Conservation (phyloP, 2,329 filamentous ascomycete genomes). For the Massarina eburnea region DNA sequence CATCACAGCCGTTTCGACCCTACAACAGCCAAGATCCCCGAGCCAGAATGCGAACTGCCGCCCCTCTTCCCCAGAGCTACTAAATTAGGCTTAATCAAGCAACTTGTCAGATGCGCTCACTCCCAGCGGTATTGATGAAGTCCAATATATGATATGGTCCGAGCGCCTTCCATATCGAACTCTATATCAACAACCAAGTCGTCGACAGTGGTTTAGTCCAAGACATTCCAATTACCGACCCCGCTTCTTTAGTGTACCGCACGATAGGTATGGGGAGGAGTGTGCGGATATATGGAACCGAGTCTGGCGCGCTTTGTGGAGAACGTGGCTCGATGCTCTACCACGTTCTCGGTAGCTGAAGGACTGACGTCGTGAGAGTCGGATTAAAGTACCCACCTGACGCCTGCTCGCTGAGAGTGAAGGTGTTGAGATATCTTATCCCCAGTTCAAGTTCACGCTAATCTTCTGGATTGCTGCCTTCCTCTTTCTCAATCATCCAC, state of each 20-base stretch:
- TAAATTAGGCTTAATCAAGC: background rate
- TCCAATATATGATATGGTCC: constrained; percentile 5
- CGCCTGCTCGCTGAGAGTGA: constrained; percentile 2
- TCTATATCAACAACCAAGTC: background rate
- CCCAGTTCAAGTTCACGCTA: background rate
- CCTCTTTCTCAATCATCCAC: background rate
- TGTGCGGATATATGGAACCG: constrained; percentile 12
- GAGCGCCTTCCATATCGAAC: constrained; percentile 6
- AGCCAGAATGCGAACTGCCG: background rate
- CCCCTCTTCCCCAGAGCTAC: background rate
- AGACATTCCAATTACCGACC: background rate
- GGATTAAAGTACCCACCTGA: constrained; percentile 8
- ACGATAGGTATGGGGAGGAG: background rate
- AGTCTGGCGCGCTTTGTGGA: constrained; percentile 4
- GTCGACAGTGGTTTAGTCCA: background rate
- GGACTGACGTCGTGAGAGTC: constrained; percentile 1
- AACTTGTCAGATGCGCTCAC: background rate
- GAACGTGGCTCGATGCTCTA: constrained; percentile 3
- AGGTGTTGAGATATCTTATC: constrained; percentile 2
- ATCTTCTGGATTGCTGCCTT: background rate
- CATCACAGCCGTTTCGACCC: background rate
- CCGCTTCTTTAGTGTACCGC: constrained; percentile 2
- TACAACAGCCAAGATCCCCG: background rate
- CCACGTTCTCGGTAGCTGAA: constrained; percentile 9
- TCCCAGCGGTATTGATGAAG: constrained; percentile 7